A percentile compares a stretch with the other conserved stretches of the same genome.
Evolutionary conservation across 148 eudicot species (phyloP).

Genomic region (Camellia granthamiana): DNA sequence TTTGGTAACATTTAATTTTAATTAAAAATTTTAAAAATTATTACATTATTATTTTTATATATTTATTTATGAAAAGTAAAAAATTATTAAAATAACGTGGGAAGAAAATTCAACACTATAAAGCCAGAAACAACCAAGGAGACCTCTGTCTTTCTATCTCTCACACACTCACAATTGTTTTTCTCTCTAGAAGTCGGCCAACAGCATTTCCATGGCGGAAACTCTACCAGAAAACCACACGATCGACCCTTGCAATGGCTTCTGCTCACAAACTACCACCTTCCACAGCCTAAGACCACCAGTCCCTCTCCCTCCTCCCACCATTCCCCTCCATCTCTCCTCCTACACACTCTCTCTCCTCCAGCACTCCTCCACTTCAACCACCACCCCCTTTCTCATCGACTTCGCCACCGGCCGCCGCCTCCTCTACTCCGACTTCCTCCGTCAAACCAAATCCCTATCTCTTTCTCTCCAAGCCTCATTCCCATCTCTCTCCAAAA

Average conservation of each 20-base stretch:
- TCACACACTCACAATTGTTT: background rate
- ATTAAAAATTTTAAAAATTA: no score
- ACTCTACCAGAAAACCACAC: slow-evolving; percentile 1
- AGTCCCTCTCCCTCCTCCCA: slow-evolving; percentile 34
- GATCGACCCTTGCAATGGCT: slow-evolving; percentile 40
- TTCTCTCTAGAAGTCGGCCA: background rate
- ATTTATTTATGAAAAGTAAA: no score
- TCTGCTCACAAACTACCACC: slow-evolving; percentile 42
- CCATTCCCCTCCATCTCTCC: slow-evolving; percentile 39
- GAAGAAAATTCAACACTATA: no score
- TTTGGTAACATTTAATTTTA: no score
- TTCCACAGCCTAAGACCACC: slow-evolving; percentile 40
- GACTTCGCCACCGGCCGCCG: slow-evolving; percentile 47
- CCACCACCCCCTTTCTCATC: slow-evolving; percentile 43
- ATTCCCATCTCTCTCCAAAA: slow-evolving; percentile 27
- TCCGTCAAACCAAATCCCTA: slow-evolving; percentile 41
- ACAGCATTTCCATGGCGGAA: slow-evolving; percentile 22
- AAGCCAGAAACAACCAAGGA: background rate
- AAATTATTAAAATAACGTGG: no score
- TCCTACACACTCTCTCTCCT: slow-evolving; percentile 48
- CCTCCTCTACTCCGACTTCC: slow-evolving; percentile 55
- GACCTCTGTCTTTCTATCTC: background rate
- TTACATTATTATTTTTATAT: no score
- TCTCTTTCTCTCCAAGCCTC: slow-evolving; percentile 21
- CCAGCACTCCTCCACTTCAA: slow-evolving; percentile 26